These are phyloP conservation scores for Ogataea zsoltii DNA, from an alignment of 805 yeast genomes.

Conservation along the genomic window DNA sequence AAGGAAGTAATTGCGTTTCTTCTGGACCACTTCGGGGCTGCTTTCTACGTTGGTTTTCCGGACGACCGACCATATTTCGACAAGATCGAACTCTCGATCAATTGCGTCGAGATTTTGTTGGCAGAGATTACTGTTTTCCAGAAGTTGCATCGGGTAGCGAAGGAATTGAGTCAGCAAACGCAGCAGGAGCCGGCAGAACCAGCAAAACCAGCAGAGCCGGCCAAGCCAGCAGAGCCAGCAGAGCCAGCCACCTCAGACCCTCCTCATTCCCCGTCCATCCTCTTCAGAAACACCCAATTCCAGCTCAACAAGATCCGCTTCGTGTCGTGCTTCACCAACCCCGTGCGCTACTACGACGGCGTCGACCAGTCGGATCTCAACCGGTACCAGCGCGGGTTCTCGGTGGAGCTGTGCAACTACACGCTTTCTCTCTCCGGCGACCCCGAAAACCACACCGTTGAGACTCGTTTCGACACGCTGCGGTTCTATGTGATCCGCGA, in stretches of 20 bases:
- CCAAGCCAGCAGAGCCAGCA: too few relatives aligned
- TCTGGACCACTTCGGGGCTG: slow-evolving; percentile 19
- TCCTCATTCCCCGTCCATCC: too few relatives aligned
- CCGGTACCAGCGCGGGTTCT: slow-evolving; percentile 30
- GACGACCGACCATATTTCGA: slow-evolving; percentile 9
- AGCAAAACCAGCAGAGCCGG: too few relatives aligned
- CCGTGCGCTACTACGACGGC: slow-evolving; percentile 31
- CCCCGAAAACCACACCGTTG: slow-evolving; percentile 6
- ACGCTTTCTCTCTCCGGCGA: slow-evolving; percentile 5
- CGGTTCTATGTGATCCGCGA: slow-evolving; percentile 22
- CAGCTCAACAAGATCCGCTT: slow-evolving; percentile 19
- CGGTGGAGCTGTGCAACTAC: slow-evolving; percentile 8
- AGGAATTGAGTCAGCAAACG: not conserved
- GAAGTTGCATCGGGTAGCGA: slow-evolving; percentile 12
- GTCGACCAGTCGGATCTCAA: slow-evolving; percentile 32
- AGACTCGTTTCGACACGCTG: slow-evolving; percentile 12
- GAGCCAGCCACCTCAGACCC: too few relatives aligned
- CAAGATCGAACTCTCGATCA: slow-evolving; percentile 6
- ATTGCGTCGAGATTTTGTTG: slow-evolving; percentile 16
- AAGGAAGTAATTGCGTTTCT: slow-evolving; percentile 13
- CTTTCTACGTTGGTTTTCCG: slow-evolving; percentile 12
- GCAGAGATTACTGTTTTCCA: slow-evolving; percentile 17
- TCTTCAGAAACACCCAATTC: slow-evolving; percentile 13
- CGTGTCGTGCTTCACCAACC: slow-evolving; percentile 31
- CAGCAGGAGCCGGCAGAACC: too few relatives aligned